phyloP scores from a whole-genome alignment of 163 green algal species.

The Trebouxia gelatinosa region DNA sequence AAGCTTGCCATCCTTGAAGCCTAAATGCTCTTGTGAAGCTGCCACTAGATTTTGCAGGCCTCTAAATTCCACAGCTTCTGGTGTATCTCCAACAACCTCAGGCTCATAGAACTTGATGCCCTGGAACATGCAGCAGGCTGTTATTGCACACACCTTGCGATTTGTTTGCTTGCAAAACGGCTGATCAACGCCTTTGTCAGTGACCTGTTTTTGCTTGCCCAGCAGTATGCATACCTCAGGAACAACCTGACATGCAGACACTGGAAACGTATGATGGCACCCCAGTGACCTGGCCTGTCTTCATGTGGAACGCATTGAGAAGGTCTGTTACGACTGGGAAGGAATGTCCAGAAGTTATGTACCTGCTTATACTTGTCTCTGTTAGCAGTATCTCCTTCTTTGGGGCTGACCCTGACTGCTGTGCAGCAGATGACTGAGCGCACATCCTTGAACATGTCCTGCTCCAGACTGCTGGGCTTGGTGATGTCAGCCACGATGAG shows the following conservation, averaged over 20 bases:
- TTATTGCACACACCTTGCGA: too few species aligned
- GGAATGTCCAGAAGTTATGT: neutral
- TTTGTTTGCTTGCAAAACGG: too few species aligned
- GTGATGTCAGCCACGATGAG: constrained; percentile 70
- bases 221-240: too few species aligned
- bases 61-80: constrained; percentile 55
- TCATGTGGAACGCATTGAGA: too few species aligned
- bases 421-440: constrained; percentile 60
- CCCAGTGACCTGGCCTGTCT: too few species aligned
- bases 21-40: constrained; percentile 41
- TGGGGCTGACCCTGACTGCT: constrained; percentile 71
- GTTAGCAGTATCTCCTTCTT: constrained; percentile 82
- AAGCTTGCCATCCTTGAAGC: constrained; percentile 33
- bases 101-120: constrained; percentile 90
- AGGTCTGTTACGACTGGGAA: too few species aligned
- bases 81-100: constrained; percentile 72
- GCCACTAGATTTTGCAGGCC: constrained; percentile 50
- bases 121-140: constrained; percentile 19
- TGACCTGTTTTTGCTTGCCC: neutral
- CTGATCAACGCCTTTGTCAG: too few species aligned
- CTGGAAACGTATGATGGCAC: too few species aligned
- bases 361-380: constrained; percentile 85
- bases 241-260: too few species aligned
- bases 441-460: constrained; percentile 67
- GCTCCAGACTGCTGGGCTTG: constrained; percentile 67